Conservation (phyloP, 352 stramenopile species). For the Globisporangium nodosum region DNA sequence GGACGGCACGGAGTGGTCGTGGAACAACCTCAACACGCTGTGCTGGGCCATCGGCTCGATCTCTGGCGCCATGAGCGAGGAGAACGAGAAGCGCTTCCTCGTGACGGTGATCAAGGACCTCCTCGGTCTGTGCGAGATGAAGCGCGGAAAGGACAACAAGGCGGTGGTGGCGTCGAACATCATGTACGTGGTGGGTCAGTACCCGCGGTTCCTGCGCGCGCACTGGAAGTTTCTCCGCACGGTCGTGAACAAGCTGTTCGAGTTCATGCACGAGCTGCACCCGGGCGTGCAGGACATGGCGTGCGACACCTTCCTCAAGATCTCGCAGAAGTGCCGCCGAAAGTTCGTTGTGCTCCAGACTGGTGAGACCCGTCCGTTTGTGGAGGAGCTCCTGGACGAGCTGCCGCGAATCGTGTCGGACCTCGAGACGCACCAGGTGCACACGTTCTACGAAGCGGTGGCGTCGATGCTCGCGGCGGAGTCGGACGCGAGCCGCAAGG, state of each 20-base stretch:
- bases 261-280: conserved; percentile 99
- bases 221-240: conserved; percentile 99
- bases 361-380: conserved; percentile 92
- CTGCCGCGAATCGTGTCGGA: conserved; percentile 95
- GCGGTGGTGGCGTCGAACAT: conserved; percentile 99
- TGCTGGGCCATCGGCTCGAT: conserved; percentile 99
- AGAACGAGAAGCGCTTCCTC: conserved; percentile 99
- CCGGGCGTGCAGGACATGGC: conserved; percentile 99
- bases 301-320: conserved; percentile 99
- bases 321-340: conserved; percentile 96
- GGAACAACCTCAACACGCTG: conserved; percentile 99
- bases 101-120: conserved; percentile 99
- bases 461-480: conserved; percentile 85
- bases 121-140: conserved; percentile 96
- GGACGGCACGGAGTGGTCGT: conserved; percentile 86
- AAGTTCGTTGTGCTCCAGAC: conserved; percentile 97
- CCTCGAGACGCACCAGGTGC: conserved; percentile 98
- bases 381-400: conserved; percentile 95
- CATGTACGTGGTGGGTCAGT: conserved; percentile 99
- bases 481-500: conserved; percentile 77
- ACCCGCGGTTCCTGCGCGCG: conserved; percentile 97
- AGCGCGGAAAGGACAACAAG: conserved; percentile 99
- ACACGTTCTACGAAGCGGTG: conserved; percentile 99
- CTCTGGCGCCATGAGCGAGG: conserved; percentile 97
- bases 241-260: conserved; percentile 99